Base-by-base conservation (phyloP, 1,284 basidiomycete species). In the Limonomyces culmigenus region DNA sequence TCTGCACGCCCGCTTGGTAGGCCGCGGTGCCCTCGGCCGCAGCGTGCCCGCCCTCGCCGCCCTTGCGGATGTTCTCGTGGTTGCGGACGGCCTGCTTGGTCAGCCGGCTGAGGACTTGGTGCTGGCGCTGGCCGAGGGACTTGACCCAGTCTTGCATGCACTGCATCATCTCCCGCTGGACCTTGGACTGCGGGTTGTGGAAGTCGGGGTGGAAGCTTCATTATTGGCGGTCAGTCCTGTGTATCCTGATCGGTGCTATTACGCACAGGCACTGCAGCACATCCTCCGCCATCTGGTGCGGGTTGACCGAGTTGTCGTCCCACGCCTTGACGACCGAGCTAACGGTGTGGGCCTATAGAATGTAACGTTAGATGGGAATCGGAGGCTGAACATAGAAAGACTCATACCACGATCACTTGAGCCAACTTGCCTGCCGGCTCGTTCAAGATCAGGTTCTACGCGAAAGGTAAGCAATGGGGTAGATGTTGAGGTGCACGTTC, bases 171-270 rank as follows among this genome's bases (percentile, higher is more conserved):
- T 83, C 71, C 27, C 66, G 62, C 53, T 92, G 88, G 19, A 92
- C 67, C 42, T 69, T 63, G 1, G 80, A 80, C 45, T 63, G 56
- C 11, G 56, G 54, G 50, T 78, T 65, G 50, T 76, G 70, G 62
- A 86, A 92, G 47, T 86, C 79, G 5, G 86, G 87, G 51, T 92
- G 86, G 67, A 91, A 83, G 19, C 77, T 81, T 27, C n/a, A 27
- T 27, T 8, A 8, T 27, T 27, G n/a, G 23, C 23, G n/a, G 23
- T n/a, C n/a, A 27, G 23, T 27, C 8, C 23, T 27, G n/a, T 27
- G 23, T 27, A 27, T 27, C 8, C n/a, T n/a, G n/a, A n/a, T n/a
- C n/a, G n/a, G n/a, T n/a, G n/a, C 15, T 8, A 18, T 27, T 29
- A 56, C 73, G 33, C 47, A 86, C 68, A 92, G 54, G 56, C 74